Conservation (phyloP, 2,329 filamentous ascomycete genomes). For the Thelonectria discophora region DNA sequence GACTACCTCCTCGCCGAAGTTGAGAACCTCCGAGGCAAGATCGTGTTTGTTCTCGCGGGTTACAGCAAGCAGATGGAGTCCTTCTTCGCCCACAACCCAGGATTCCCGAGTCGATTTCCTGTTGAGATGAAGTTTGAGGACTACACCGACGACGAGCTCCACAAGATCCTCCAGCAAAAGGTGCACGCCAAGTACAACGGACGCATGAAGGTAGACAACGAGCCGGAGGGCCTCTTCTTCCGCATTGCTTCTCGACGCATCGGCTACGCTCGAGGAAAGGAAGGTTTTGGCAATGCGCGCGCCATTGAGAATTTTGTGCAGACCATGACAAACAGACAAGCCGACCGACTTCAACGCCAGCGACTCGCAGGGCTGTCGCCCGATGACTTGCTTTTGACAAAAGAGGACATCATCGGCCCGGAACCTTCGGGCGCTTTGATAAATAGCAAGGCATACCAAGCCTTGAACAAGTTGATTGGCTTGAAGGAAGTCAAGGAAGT, state of each 20-base stretch:
- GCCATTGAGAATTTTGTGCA: constrained; percentile 70
- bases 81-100: constrained; percentile 79
- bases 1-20: constrained; percentile 78
- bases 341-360: constrained; percentile 61
- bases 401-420: constrained; percentile 76
- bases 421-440: constrained; percentile 65
- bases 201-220: constrained; percentile 68
- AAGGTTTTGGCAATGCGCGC: constrained; percentile 79
- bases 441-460: constrained; percentile 63
- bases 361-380: constrained; percentile 51
- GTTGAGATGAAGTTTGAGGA: constrained; percentile 72
- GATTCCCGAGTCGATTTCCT: constrained; percentile 75
- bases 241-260: constrained; percentile 70
- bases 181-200: constrained; percentile 63
- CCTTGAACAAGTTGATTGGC: constrained; percentile 67
- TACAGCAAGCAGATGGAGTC: constrained; percentile 79
- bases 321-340: constrained; percentile 65
- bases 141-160: constrained; percentile 72
- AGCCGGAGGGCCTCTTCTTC: constrained; percentile 66
- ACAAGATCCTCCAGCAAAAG: constrained; percentile 65
- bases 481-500: constrained; percentile 69
- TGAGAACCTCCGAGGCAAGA: constrained; percentile 74
- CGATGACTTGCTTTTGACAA: constrained; percentile 68
- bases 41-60: constrained; percentile 77
- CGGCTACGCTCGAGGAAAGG: constrained; percentile 67